Percentiles rank a stretch among this genome's conserved stretches.
These are phyloP conservation scores for Rubia peregrina DNA, from an alignment of 305 asterid genomes.

Conservation along the genomic window DNA sequence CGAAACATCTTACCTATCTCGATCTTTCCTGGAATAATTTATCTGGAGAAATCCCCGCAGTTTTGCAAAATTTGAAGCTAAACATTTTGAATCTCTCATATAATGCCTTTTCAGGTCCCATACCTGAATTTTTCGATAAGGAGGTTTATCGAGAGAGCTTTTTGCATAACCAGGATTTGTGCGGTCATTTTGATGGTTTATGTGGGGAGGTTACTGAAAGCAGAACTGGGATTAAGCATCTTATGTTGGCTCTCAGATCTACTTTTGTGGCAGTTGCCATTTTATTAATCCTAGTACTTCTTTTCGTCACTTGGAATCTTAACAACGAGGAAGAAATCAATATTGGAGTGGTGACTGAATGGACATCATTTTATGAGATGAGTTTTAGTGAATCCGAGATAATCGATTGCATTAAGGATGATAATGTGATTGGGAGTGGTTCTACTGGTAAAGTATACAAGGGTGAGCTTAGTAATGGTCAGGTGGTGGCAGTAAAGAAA, in stretches of 20 bases:
- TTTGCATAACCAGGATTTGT: constrained; percentile 58
- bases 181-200: constrained; percentile 27
- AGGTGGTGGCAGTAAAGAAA: constrained; percentile 75
- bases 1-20: constrained; percentile 63
- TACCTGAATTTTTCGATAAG: constrained; percentile 46
- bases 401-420: constrained; percentile 43
- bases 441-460: constrained; percentile 76
- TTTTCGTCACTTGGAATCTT: constrained; percentile 38
- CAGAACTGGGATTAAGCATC: constrained; percentile 12
- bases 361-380: constrained; percentile 71
- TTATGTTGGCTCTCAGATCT: constrained; percentile 33
- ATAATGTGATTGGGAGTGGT: constrained; percentile 63
- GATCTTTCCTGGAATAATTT: constrained; percentile 65
- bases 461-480: constrained; percentile 58
- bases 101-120: constrained; percentile 52
- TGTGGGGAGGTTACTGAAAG: constrained; percentile 21
- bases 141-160: constrained; percentile 52
- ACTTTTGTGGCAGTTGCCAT: constrained; percentile 29
- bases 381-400: constrained; percentile 61
- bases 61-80: constrained; percentile 62
- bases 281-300: constrained; percentile 39
- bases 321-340: constrained; percentile 28
- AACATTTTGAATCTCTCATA: constrained; percentile 56
- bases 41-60: constrained; percentile 48
- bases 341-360: constrained; percentile 27